Evolutionary conservation across 208 protist species (phyloP).

Genomic region (Wallacemonas sp.): DNA sequence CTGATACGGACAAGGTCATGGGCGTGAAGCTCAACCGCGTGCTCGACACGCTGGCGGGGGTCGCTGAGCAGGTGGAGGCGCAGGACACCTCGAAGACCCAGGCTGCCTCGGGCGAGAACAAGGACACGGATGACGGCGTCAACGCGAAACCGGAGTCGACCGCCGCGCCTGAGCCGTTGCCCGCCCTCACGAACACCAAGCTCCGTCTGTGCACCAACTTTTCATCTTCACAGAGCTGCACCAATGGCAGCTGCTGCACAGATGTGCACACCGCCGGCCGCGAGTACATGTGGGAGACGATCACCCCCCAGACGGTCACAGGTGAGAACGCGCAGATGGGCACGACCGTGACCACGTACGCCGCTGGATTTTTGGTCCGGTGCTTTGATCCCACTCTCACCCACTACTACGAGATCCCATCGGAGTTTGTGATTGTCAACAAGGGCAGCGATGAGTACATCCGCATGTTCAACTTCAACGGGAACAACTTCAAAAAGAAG

Average conservation of each 20-base stretch:
- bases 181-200: conserved; percentile 38
- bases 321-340: conserved; percentile 24
- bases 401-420: conserved; percentile 74
- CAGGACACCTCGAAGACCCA: conserved; percentile 3
- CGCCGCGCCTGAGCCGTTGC: conserved; percentile 9
- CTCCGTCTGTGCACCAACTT: conserved; percentile 59
- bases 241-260: conserved; percentile 62
- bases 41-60: conserved; percentile 56
- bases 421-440: conserved; percentile 62
- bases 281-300: conserved; percentile 76
- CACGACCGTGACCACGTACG: conserved; percentile 39
- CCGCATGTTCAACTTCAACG: conserved; percentile 82
- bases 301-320: conserved; percentile 36
- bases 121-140: conserved; percentile 17
- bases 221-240: conserved; percentile 48
- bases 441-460: conserved; percentile 70
- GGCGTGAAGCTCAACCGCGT: conserved; percentile 72
- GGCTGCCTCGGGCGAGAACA: neutral
- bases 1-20: conserved; percentile 42
- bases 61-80: conserved; percentile 37
- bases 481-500: conserved; percentile 84
- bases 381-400: conserved; percentile 76
- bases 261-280: conserved; percentile 74
- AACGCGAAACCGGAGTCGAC: conserved; percentile 14
- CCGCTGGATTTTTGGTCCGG: conserved; percentile 58